These are phyloP conservation scores for Fusarium concolor DNA, from an alignment of 2,329 filamentous ascomycete species.

Conservation along the genomic window DNA sequence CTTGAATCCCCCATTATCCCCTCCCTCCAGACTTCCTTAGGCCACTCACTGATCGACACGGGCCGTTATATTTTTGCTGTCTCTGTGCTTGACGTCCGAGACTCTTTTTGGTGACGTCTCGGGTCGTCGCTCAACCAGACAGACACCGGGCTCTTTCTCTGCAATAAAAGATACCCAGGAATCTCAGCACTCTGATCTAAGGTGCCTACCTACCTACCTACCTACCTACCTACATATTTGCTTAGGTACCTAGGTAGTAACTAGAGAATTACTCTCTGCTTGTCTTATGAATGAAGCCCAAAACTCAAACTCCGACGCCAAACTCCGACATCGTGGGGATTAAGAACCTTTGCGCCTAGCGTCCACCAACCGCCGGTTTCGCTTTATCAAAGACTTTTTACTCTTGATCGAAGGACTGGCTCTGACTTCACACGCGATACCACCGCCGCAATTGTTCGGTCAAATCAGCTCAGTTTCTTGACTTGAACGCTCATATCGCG, in stretches of 20 bases:
- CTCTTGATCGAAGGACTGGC: background rate
- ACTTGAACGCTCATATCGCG: background rate
- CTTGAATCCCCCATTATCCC: background rate
- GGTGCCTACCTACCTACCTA: background rate
- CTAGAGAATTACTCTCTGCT: background rate
- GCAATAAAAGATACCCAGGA: background rate
- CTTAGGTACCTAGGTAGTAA: too few relatives aligned
- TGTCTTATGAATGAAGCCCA: background rate
- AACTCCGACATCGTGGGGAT: conserved; percentile 21
- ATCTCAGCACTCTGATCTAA: background rate
- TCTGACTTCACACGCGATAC: background rate
- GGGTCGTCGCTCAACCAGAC: conserved; percentile 39
- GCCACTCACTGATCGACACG: conserved; percentile 36
- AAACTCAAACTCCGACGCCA: background rate
- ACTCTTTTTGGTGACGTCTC: conserved; percentile 20
- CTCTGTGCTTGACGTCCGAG: conserved; percentile 14
- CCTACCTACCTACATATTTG: background rate
- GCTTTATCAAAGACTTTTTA: conserved; percentile 10
- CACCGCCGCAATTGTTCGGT: background rate
- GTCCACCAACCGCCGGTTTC: conserved; percentile 25
- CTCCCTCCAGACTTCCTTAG: background rate
- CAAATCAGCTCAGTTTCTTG: background rate
- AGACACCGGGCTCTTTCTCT: background rate
- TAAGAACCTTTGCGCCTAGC: conserved; percentile 10
- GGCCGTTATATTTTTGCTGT: conserved; percentile 19